Conservation (phyloP, 148 eudicot species). For the Fagopyrum homotropicum region DNA sequence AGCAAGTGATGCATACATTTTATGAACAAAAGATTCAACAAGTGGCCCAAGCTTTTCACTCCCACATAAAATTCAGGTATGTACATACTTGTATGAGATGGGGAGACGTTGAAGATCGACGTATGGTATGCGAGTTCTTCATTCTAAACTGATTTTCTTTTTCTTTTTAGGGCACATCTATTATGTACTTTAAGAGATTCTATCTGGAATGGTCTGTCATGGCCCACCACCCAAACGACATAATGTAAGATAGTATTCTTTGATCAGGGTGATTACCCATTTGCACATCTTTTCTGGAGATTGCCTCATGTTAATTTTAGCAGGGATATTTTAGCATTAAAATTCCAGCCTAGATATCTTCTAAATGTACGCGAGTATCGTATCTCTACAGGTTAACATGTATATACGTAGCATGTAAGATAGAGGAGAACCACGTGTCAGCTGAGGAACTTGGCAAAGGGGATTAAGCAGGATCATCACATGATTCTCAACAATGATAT, state of each 20-base stretch:
- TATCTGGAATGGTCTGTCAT: conserved; percentile 94
- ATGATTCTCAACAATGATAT: conserved; percentile 86
- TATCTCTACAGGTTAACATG: conserved; percentile 74
- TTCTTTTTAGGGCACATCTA: conserved; percentile 80
- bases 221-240: conserved; percentile 93
- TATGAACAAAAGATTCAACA: conserved; percentile 88
- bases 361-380: background rate
- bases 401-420: conserved; percentile 95
- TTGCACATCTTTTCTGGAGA: background rate
- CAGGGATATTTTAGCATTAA: background rate
- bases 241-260: conserved; percentile 52
- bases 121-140: background rate
- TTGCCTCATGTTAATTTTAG: background rate
- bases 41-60: conserved; percentile 79
- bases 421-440: conserved; percentile 96
- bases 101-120: background rate
- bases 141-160: conserved; percentile 12
- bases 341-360: background rate
- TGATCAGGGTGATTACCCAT: background rate
- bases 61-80: conserved; percentile 92
- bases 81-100: background rate
- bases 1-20: conserved; percentile 63
- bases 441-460: conserved; percentile 99
- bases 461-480: conserved; percentile 75
- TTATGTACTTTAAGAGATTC: conserved; percentile 87